A percentile compares a stretch with the other conserved stretches of the same genome.
phyloP scores from a whole-genome alignment of 1,139 yeast species.

The Yamadazyma friedrichii region DNA sequence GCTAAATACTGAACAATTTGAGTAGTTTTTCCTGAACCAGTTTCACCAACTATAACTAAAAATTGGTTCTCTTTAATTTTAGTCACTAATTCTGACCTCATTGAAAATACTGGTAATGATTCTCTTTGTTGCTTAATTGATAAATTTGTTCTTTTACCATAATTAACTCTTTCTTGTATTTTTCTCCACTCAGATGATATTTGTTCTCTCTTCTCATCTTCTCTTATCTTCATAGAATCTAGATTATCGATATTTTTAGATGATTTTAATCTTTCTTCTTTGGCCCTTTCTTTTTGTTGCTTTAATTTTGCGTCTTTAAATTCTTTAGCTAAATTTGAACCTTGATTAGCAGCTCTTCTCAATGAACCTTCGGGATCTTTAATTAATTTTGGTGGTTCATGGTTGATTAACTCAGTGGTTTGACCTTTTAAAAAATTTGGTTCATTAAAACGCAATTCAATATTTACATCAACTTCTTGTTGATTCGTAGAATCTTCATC shows the following conservation, averaged over 20 bases:
- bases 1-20: constrained; percentile 40
- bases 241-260: constrained; percentile 19
- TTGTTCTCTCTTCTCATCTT: not conserved
- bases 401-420: constrained; percentile 26
- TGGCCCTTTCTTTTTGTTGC: constrained; percentile 48
- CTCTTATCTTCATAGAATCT: constrained; percentile 39
- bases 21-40: constrained; percentile 47
- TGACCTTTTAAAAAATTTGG: constrained; percentile 74
- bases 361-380: constrained; percentile 80
- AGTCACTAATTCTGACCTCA: constrained; percentile 56
- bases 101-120: constrained; percentile 69
- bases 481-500: constrained; percentile 6
- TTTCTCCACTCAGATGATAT: constrained; percentile 24
- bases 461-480: constrained; percentile 60
- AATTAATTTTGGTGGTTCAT: constrained; percentile 55
- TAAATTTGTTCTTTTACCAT: constrained; percentile 53
- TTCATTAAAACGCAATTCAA: constrained; percentile 66
- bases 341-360: constrained; percentile 71
- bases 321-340: constrained; percentile 68
- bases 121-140: constrained; percentile 66
- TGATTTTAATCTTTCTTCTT: constrained; percentile 24
- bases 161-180: constrained; percentile 41
- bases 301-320: constrained; percentile 58
- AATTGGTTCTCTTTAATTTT: constrained; percentile 51
- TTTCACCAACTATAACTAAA: constrained; percentile 47